Evolutionary conservation across 75 land plant genomes (phyloP), one percentile per base, ranked within the genome.

Genomic region (Cunninghamia lanceolata): DNA sequence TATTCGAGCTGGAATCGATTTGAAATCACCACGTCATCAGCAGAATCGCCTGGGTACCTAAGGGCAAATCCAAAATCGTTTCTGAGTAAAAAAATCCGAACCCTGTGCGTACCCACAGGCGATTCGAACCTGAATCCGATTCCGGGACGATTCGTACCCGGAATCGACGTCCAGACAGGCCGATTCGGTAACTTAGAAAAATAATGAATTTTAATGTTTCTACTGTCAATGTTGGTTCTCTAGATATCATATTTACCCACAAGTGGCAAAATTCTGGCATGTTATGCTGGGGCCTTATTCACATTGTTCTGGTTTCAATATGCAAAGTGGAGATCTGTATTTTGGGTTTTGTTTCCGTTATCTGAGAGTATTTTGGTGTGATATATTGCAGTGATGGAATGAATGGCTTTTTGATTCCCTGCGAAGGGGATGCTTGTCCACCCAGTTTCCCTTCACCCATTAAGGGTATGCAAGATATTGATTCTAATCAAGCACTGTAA

Each of bases 381-480:
- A n/a, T n/a, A 75, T 87, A 34, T 80, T 87, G 50, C 88, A 94
- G 96, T 86, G 93, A 85, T 87, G 96, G 96, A 90, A 98, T 98
- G 99, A 98, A 95, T 91, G 99, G 99, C 38, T 95, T 88, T 83
- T 85, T 98, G 79, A 92, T 91, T 86, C 81, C 95, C 59, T 87
- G 86, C 89, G 91, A 88, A 75, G 94, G 95, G 53, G 94, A 94
- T 84, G 86, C 79, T 36, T 86, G 76, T 80, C 89, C 88, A 45
- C 32, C 84, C 56, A 83, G 85, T 35, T 70, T 93, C 25, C 86
- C 88, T 87, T 93, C 95, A 42, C 95, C 98, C 74, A 84, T 98
- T 40, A 88, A 76, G 40, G 94, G 95, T 9, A 85, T 96, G 89
- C 89, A 84, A 76, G 82, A 88, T 63, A 86, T 98, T 77, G 84